Percentiles rank a stretch among this genome's conserved stretches.
These are phyloP conservation scores for bread wheat (Triticum aestivum) DNA, from an alignment of 176 grass and related monocot genomes.

Conservation along the genomic window IWGSC_CS_RefSeq_v2.1 NC_057807.1:385082944-385083443, in stretches of 20 bases:
- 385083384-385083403: background rate
- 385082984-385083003: background rate
- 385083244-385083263: background rate
- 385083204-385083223: background rate
- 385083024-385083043: background rate
- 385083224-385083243: background rate
- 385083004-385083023: background rate
- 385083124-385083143: background rate
- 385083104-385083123: background rate
- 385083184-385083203: background rate
- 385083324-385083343: background rate
- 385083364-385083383: background rate
- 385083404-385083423: background rate
- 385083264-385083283: background rate
- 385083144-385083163: background rate
- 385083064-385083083: background rate
- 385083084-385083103: background rate
- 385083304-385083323: background rate
- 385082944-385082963: too few species aligned
- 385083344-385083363: background rate
- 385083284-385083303: background rate
- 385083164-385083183: too few species aligned
- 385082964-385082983: background rate
- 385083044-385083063: background rate
- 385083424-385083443: background rate